A percentile compares a stretch with the other conserved stretches of the same genome.
Conservation (phyloP, 805 yeast species). For the Wickerhamiella bombiphila region DNA sequence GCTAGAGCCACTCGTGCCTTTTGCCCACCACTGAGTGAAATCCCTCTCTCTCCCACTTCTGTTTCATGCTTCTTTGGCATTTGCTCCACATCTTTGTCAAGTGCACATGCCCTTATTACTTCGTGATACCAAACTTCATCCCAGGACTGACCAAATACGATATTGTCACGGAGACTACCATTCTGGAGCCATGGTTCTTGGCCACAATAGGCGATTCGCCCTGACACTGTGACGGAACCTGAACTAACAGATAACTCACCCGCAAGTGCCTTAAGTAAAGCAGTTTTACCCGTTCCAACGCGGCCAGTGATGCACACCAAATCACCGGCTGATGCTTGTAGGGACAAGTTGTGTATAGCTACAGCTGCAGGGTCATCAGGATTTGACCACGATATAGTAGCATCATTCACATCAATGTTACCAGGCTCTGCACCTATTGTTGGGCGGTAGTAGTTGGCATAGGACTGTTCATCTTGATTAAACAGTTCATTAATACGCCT, state of each 20-base stretch:
- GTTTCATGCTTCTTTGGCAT: constrained; percentile 65
- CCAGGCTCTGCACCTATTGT: neutral
- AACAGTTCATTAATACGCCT: constrained; percentile 11
- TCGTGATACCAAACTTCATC: constrained; percentile 37
- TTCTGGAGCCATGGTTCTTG: constrained; percentile 95
- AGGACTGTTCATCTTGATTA: constrained; percentile 5
- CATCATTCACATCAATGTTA: constrained; percentile 1
- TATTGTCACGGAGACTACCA: constrained; percentile 72
- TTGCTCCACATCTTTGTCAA: constrained; percentile 47
- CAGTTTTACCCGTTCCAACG: constrained; percentile 84
- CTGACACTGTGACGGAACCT: constrained; percentile 61
- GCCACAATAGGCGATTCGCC: constrained; percentile 75
- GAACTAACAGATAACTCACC: constrained; percentile 69
- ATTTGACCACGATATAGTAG: constrained; percentile 5
- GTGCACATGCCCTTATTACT: constrained; percentile 51
- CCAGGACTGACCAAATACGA: constrained; percentile 47
- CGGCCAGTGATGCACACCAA: constrained; percentile 76
- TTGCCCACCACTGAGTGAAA: constrained; percentile 80
- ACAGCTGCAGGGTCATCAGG: constrained; percentile 1
- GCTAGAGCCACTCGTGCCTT: constrained; percentile 72
- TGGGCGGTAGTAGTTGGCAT: constrained; percentile 4
- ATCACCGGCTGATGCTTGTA: constrained; percentile 61
- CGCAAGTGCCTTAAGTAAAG: constrained; percentile 60
- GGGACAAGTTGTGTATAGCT: constrained; percentile 55
- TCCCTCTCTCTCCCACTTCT: constrained; percentile 75